These are phyloP conservation scores for Paecilomyces formosus DNA, from an alignment of 2,329 filamentous ascomycete genomes.

Conservation along the genomic window DNA sequence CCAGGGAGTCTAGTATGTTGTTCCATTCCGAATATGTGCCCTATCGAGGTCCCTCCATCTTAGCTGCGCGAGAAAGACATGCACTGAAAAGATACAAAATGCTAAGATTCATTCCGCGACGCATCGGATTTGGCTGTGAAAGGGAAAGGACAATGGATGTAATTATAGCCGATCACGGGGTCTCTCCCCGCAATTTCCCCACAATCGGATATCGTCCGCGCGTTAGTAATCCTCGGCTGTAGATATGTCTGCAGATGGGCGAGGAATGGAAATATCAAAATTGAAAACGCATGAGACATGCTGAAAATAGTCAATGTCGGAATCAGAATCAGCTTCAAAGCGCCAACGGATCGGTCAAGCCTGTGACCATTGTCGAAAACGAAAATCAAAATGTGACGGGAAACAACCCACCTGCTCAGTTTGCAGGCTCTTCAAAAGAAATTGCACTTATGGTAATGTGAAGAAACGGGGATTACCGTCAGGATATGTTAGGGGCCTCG, in stretches of 20 bases:
- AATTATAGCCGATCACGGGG: neutral
- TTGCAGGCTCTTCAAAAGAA: conserved; percentile 31
- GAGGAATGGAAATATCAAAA: neutral
- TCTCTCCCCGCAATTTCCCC: neutral
- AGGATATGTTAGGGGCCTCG: conserved; percentile 2
- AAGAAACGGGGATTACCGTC: conserved; percentile 3
- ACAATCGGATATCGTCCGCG: neutral
- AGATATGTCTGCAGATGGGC: neutral
- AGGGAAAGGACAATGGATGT: neutral
- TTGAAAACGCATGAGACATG: conserved; percentile 2
- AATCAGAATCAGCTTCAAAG: conserved; percentile 7
- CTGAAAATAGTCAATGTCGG: neutral
- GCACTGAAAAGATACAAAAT: neutral
- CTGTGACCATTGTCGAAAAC: conserved; percentile 57
- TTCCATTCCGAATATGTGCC: neutral
- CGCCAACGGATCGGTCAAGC: conserved; percentile 41
- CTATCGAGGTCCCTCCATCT: neutral
- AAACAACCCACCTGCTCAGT: conserved; percentile 57
- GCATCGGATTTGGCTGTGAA: neutral
- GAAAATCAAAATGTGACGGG: conserved; percentile 64
- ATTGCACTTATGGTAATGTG: neutral
- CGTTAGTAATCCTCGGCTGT: neutral
- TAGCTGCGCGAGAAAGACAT: neutral
- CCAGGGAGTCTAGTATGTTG: conserved; percentile 47
- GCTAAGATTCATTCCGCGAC: neutral